phyloP scores from a whole-genome alignment of 306 rosid genomes.

The Cucumis hystrix region DNA sequence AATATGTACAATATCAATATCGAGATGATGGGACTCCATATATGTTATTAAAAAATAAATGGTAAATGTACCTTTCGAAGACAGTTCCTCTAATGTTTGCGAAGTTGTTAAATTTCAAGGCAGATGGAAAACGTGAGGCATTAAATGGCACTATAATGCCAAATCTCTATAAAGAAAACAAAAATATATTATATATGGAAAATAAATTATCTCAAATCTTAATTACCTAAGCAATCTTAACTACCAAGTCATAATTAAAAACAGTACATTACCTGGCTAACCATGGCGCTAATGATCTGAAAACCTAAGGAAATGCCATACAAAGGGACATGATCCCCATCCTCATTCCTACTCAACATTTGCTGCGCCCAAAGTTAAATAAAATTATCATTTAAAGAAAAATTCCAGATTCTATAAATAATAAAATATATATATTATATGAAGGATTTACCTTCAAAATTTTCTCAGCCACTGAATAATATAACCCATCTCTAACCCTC shows the following conservation, averaged over 20 bases:
- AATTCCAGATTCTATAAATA: too few relatives aligned
- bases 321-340: constrained; percentile 58
- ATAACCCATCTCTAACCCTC: constrained; percentile 43
- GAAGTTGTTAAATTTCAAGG: constrained; percentile 38
- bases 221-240: too few relatives aligned
- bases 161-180: constrained; percentile 18
- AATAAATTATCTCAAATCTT: too few relatives aligned
- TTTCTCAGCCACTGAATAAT: constrained; percentile 30
- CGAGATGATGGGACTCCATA: too few relatives aligned
- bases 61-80: constrained; percentile 31
- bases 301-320: constrained; percentile 67
- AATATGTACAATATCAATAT: too few relatives aligned
- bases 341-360: constrained; percentile 58
- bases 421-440: too few relatives aligned
- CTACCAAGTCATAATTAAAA: too few relatives aligned
- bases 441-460: constrained; percentile 42
- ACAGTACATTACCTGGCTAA: constrained; percentile 37
- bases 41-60: too few relatives aligned
- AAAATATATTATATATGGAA: not conserved
- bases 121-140: constrained; percentile 43
- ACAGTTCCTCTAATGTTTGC: constrained; percentile 42
- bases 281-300: constrained; percentile 42
- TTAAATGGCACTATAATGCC: constrained; percentile 48
- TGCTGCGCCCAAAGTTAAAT: constrained; percentile 28
- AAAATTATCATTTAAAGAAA: not conserved